A percentile compares a stretch with the other conserved stretches of the same genome.
Evolutionary conservation across 305 asterid species (phyloP).

Genomic region (Fraxinus paxiana): DNA sequence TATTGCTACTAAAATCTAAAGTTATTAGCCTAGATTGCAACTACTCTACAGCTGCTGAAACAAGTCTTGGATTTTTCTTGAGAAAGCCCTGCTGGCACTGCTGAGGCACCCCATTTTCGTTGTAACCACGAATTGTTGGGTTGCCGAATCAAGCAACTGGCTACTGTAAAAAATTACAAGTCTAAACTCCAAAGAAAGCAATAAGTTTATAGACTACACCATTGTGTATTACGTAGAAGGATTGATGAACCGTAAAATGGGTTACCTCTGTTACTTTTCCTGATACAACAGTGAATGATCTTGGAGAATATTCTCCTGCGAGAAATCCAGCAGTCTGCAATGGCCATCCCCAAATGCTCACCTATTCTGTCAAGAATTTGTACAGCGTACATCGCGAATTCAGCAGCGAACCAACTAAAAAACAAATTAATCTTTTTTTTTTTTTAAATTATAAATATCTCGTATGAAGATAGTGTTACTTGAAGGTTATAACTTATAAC

Average conservation of each 20-base stretch:
- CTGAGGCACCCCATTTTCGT: constrained; percentile 39
- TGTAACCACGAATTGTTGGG: constrained; percentile 38
- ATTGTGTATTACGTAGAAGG: not conserved
- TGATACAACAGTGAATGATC: too few species aligned
- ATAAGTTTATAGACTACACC: constrained; percentile 26
- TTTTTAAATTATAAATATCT: too few species aligned
- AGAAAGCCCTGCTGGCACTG: constrained; percentile 28
- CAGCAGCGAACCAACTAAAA: not conserved
- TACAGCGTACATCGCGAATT: not conserved
- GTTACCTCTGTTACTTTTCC: too few species aligned
- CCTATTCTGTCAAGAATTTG: not conserved
- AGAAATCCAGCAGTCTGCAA: too few species aligned
- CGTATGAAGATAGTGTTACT: too few species aligned
- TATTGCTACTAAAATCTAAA: not conserved
- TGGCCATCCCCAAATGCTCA: too few species aligned
- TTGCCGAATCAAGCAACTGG: constrained; percentile 22
- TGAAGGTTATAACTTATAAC: too few species aligned
- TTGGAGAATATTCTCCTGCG: too few species aligned
- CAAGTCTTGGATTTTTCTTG: constrained; percentile 30
- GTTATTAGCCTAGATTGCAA: constrained; percentile 26
- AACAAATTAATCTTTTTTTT: too few species aligned
- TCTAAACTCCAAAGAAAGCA: not conserved
- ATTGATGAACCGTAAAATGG: too few species aligned
- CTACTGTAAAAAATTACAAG: not conserved
- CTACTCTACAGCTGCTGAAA: constrained; percentile 33